Conservation (phyloP, 768 basidiomycete genomes). For the Pleurotus sapidus region DNA sequence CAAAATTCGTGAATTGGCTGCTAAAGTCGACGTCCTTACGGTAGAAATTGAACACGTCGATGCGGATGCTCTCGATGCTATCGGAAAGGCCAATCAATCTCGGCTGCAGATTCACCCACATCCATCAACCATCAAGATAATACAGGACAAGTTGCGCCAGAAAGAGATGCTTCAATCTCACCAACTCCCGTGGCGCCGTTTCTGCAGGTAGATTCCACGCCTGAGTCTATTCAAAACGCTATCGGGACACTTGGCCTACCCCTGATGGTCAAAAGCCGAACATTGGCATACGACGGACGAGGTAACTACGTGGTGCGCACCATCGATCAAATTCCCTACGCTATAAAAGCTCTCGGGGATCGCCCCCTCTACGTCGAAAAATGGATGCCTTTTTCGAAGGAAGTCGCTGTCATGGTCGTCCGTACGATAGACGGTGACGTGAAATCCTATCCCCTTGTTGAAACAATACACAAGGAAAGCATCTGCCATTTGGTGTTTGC, state of each 20-base stretch:
- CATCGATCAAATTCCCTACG: constrained; percentile 46
- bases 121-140: constrained; percentile 77
- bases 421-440: constrained; percentile 73
- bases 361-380: constrained; percentile 90
- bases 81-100: constrained; percentile 35
- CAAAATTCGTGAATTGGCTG: constrained; percentile 78
- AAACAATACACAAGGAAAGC: constrained; percentile 92
- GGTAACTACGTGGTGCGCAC: constrained; percentile 82
- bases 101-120: constrained; percentile 64
- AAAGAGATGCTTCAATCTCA: constrained; percentile 72
- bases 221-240: constrained; percentile 49
- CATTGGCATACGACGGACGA: constrained; percentile 92
- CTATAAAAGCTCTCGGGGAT: constrained; percentile 51
- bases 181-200: constrained; percentile 57
- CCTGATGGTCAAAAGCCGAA: constrained; percentile 95
- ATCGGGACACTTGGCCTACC: constrained; percentile 71
- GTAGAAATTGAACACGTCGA: constrained; percentile 98
- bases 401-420: constrained; percentile 98
- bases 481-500: constrained; percentile 93
- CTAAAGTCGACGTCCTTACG: constrained; percentile 82
- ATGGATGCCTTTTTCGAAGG: constrained; percentile 85
- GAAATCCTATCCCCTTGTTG: constrained; percentile 84
- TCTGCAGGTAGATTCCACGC: constrained; percentile 51
- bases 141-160: constrained; percentile 85
- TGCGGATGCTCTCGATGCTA: constrained; percentile 64